These are phyloP conservation scores for Aegilops longissima DNA, from an alignment of 176 grass and related monocot species.

Conservation along the genomic window DNA sequence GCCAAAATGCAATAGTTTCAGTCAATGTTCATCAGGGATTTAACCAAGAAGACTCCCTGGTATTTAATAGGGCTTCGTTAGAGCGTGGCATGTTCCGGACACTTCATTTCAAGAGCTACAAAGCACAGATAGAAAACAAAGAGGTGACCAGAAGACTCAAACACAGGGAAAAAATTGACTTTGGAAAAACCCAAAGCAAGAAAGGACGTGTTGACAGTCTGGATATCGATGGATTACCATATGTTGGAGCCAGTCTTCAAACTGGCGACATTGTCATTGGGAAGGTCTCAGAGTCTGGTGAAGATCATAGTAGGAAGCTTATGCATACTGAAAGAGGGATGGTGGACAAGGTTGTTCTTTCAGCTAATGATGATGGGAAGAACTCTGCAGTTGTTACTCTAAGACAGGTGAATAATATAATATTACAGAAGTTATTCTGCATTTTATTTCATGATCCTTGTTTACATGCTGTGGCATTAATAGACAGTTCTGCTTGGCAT, in stretches of 20 bases:
- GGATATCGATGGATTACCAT: constrained; percentile 81
- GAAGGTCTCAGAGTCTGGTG: constrained; percentile 63
- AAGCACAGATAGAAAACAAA: constrained; percentile 69
- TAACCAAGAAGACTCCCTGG: constrained; percentile 92
- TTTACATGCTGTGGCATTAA: neutral
- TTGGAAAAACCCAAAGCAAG: constrained; percentile 79
- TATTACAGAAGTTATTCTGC: constrained; percentile 12
- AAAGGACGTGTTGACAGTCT: constrained; percentile 73
- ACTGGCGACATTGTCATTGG: constrained; percentile 85
- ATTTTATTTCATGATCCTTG: neutral
- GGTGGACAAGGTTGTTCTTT: constrained; percentile 79
- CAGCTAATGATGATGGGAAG: constrained; percentile 76
- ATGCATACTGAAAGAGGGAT: constrained; percentile 91
- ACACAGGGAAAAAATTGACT: constrained; percentile 56
- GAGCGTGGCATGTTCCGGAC: constrained; percentile 84
- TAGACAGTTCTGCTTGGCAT: neutral
- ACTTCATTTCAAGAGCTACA: constrained; percentile 76
- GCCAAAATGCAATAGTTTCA: constrained; percentile 84
- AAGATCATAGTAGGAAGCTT: constrained; percentile 69
- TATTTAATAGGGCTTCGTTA: constrained; percentile 83
- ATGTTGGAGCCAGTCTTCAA: constrained; percentile 79
- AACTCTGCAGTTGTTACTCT: constrained; percentile 81
- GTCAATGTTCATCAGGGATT: constrained; percentile 83
- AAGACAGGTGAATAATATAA: constrained; percentile 59
- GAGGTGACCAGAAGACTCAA: constrained; percentile 59